Conservation (phyloP, 139 green algal species). For the Volvox africanus region DNA sequence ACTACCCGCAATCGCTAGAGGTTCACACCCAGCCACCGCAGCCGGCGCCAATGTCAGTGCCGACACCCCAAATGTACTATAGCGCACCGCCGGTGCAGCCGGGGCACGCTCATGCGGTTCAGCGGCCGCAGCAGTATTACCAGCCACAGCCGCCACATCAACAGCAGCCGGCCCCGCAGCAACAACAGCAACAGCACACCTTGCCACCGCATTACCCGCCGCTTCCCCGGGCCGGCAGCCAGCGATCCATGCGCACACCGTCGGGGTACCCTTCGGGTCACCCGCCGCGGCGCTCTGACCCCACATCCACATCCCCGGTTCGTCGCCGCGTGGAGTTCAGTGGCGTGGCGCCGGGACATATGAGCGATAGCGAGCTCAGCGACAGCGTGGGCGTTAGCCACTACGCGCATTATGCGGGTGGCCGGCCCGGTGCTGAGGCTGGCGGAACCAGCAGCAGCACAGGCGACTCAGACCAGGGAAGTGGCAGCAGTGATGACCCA, state of each 20-base stretch:
- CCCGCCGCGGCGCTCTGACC: constrained; percentile 8
- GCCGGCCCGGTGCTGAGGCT: neutral
- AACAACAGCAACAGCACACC: neutral
- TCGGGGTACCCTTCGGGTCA: neutral
- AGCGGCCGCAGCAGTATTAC: neutral
- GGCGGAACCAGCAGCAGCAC: neutral
- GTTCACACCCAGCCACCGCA: neutral
- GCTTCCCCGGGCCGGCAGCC: neutral
- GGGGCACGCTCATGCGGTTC: neutral
- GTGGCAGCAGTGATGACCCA: neutral
- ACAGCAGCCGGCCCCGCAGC: neutral
- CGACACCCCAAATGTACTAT: constrained; percentile 6
- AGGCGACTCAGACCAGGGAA: neutral
- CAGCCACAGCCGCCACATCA: constrained; percentile 30
- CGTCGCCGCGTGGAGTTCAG: constrained; percentile 29
- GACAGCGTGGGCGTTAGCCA: neutral
- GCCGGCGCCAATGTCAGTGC: neutral
- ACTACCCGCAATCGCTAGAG: neutral
- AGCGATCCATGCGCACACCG: neutral
- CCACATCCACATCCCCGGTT: neutral
- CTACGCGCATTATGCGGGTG: neutral
- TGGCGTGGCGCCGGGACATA: neutral
- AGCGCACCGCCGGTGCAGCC: neutral
- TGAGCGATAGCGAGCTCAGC: neutral
- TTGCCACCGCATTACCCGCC: constrained; percentile 7